Evolutionary conservation across 768 basidiomycete species (phyloP), one percentile per base, ranked within the genome.

Genomic region (Trametes villosa): DNA sequence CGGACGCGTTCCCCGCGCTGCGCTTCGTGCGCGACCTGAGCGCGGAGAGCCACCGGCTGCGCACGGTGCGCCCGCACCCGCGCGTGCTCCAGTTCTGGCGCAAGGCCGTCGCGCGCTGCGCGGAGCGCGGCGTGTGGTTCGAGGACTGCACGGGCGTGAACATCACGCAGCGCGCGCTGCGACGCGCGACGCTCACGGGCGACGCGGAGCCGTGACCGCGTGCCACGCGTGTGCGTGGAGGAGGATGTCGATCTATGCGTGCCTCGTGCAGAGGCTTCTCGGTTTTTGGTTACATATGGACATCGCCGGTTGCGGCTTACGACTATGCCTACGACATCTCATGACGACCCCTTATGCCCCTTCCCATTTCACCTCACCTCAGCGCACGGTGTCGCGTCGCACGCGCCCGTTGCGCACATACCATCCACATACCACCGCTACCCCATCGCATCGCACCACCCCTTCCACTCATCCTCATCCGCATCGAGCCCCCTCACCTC

Each of bases 21-120:
- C 74, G 75, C 63, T 86, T 80, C 67, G 78, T 91, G 50, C 75
- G 89, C 36, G 89, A 91, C 74, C 75, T 91, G 72, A 86, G 86
- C 68, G 75, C 74, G 67, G 79, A 78, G 58, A 86, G 85, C 56
- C 82, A 87, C 66, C 60, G 64, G 22, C 81, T 90, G 76, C 77
- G 89, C 34, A 65, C 76, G 47, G 72, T 72, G 26, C 68, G 70
- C 42, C 72, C 79, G 33, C 69, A 74, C 61, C 67, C 67, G 42
- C 70, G 77, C 53, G 70, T 79, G 41, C 44, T 75, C 49, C 75
- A 76, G 55, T 84, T 88, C 57, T 76, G 75, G 75, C 56, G 48
- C 41, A 67, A 61, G 60, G 68, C 73, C 42, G 55, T 85, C 48
- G 71, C 73, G 47, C 72, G 78, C 59, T 88, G 87, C 71, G 74